phyloP scores from a whole-genome alignment of 805 yeast genomes.

The Myxozyma sirexii region DNA sequence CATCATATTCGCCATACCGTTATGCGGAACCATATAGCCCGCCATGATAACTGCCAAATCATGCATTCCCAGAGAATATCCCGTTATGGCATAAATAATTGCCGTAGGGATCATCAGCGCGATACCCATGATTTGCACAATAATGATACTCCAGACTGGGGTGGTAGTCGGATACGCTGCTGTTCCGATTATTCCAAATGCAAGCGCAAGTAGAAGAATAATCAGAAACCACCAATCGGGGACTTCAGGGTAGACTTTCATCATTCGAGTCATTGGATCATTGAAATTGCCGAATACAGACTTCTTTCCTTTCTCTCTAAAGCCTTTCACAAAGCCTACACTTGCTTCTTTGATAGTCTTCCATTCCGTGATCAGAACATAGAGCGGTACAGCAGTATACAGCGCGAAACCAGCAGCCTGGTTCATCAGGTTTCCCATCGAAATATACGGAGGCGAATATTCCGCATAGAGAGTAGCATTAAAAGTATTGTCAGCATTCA shows the following conservation, averaged over 20 bases:
- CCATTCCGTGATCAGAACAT: constrained; percentile 37
- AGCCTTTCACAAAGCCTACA: constrained; percentile 39
- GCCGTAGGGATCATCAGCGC: constrained; percentile 41
- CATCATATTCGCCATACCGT: constrained; percentile 56
- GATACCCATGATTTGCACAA: constrained; percentile 40
- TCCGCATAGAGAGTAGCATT: constrained; percentile 52
- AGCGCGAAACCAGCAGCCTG: constrained; percentile 62
- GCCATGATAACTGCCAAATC: constrained; percentile 33
- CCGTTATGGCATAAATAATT: constrained; percentile 43
- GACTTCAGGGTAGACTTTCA: constrained; percentile 39
- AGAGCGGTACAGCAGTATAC: constrained; percentile 59
- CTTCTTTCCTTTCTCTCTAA: constrained; percentile 25
- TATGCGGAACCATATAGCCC: constrained; percentile 47
- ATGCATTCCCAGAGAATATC: constrained; percentile 47
- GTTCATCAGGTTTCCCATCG: constrained; percentile 61
- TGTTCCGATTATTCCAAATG: constrained; percentile 48
- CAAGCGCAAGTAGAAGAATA: constrained; percentile 49
- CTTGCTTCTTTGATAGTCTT: constrained; percentile 25
- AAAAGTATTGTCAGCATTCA: constrained; percentile 50
- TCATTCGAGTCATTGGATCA: constrained; percentile 22
- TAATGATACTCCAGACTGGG: constrained; percentile 36
- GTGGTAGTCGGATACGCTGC: constrained; percentile 44
- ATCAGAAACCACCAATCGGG: constrained; percentile 55
- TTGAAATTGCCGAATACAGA: constrained; percentile 43
- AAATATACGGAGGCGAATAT: constrained; percentile 68